Percentiles rank a stretch among this genome's conserved stretches.
Evolutionary conservation across 495 filamentous ascomycete genomes (phyloP).

Genomic region (Penicillium canariense): DNA sequence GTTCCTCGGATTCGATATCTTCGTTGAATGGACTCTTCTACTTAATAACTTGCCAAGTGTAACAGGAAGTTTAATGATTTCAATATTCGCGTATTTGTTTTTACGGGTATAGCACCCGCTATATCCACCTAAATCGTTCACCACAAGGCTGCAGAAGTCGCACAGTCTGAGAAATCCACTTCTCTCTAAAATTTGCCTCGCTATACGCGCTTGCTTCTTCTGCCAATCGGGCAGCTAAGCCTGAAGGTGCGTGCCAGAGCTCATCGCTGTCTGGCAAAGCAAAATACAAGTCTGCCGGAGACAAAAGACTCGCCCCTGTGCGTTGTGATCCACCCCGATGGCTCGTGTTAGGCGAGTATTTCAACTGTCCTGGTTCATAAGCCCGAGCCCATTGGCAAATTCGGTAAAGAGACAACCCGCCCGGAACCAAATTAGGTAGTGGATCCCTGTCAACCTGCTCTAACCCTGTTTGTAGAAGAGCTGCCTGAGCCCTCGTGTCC

Average conservation of each 20-base stretch:
- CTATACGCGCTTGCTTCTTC: background rate
- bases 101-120: no score
- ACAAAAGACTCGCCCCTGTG: background rate
- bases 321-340: background rate
- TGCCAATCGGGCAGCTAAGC: background rate
- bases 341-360: background rate
- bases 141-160: background rate
- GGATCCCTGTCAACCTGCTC: no score
- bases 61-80: no score
- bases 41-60: no score
- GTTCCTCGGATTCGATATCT: no score
- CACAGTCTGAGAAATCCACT: background rate
- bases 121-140: slow-evolving; percentile 5
- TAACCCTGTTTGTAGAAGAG: no score
- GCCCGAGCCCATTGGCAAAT: slow-evolving; percentile 1
- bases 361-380: background rate
- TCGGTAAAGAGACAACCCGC: slow-evolving; percentile 8
- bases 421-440: no score
- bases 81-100: no score
- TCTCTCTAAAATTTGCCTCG: background rate
- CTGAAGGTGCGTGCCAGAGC: slow-evolving; percentile 1
- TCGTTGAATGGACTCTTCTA: no score
- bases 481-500: no score
- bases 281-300: slow-evolving; percentile 6
- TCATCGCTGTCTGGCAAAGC: slow-evolving; percentile 8